These are phyloP conservation scores for Erysimum cheiranthoides DNA, from an alignment of 345 rosid genomes.

Conservation along the genomic window DNA sequence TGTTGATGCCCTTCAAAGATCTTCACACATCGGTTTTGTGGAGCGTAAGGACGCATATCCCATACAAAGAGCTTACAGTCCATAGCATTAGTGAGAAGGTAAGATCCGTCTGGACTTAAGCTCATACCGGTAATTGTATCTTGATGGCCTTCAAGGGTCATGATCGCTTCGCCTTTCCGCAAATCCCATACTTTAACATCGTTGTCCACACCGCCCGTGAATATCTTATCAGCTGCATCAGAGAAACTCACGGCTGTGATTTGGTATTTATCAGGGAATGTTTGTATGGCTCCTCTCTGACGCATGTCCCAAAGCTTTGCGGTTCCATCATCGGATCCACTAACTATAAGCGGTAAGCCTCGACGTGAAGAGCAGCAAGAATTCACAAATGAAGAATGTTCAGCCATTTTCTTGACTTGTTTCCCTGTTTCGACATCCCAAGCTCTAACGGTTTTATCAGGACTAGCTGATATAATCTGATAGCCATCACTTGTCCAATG, in stretches of 20 bases:
- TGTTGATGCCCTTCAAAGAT: slow-evolving; percentile 88
- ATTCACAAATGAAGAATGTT: slow-evolving; percentile 83
- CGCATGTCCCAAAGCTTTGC: slow-evolving; percentile 96
- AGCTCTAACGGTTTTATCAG: slow-evolving; percentile 86
- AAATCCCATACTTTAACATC: slow-evolving; percentile 86
- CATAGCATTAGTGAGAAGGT: slow-evolving; percentile 90
- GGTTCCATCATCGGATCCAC: slow-evolving; percentile 94
- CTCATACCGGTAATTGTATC: slow-evolving; percentile 87
- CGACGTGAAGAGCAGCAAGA: slow-evolving; percentile 83
- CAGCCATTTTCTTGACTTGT: slow-evolving; percentile 91
- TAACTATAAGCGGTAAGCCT: slow-evolving; percentile 86
- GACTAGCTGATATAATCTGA: slow-evolving; percentile 86
- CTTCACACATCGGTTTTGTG: slow-evolving; percentile 88
- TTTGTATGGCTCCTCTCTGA: slow-evolving; percentile 91
- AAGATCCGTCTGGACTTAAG: slow-evolving; percentile 91
- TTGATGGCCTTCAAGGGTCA: slow-evolving; percentile 92
- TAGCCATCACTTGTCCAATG: slow-evolving; percentile 88
- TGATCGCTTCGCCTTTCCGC: slow-evolving; percentile 78
- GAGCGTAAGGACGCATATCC: slow-evolving; percentile 97
- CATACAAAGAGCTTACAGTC: slow-evolving; percentile 89
- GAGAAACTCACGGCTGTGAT: slow-evolving; percentile 88
- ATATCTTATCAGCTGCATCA: slow-evolving; percentile 85
- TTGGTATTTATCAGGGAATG: slow-evolving; percentile 91
- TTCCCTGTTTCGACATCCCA: slow-evolving; percentile 90
- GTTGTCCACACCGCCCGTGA: slow-evolving; percentile 78